Evolutionary conservation across 1,284 basidiomycete genomes (phyloP).

Genomic region (Mycena sp.): DNA sequence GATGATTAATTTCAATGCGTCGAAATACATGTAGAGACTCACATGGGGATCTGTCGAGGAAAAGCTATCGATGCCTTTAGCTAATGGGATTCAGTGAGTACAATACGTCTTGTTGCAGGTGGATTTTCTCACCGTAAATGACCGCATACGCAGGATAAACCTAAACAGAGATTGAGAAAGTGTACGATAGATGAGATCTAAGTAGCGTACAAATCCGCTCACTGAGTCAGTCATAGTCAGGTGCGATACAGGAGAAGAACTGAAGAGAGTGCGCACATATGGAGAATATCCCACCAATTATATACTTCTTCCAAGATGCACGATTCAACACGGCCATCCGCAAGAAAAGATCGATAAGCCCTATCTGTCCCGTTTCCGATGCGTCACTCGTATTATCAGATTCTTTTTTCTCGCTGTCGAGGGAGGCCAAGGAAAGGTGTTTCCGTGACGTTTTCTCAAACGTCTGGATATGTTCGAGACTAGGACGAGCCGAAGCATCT

Average conservation of each 20-base stretch:
- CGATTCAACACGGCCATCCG: constrained; percentile 77
- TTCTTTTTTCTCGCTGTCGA: constrained; percentile 55
- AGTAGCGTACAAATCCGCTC: constrained; percentile 2
- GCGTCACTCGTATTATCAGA: constrained; percentile 68
- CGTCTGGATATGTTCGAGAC: constrained; percentile 57
- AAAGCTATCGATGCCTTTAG: constrained; percentile 73
- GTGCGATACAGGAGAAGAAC: neutral
- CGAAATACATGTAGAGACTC: neutral
- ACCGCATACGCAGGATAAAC: constrained; percentile 88
- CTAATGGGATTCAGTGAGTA: constrained; percentile 37
- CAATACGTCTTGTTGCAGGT: neutral
- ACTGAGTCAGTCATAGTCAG: neutral
- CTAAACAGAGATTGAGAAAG: neutral
- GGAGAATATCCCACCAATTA: constrained; percentile 62
- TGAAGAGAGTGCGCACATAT: constrained; percentile 60
- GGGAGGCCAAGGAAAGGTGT: neutral
- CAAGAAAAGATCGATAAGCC: constrained; percentile 69
- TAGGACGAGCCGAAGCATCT: too few relatives aligned
- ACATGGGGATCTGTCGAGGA: constrained; percentile 47
- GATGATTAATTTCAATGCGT: neutral
- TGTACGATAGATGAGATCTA: too few relatives aligned
- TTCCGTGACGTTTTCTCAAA: constrained; percentile 48
- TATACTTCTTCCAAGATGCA: constrained; percentile 65
- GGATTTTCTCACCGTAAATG: constrained; percentile 65
- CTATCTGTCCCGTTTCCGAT: constrained; percentile 49